Conservation (phyloP, 768 basidiomycete species). For the Tremella fuciformis region DNA sequence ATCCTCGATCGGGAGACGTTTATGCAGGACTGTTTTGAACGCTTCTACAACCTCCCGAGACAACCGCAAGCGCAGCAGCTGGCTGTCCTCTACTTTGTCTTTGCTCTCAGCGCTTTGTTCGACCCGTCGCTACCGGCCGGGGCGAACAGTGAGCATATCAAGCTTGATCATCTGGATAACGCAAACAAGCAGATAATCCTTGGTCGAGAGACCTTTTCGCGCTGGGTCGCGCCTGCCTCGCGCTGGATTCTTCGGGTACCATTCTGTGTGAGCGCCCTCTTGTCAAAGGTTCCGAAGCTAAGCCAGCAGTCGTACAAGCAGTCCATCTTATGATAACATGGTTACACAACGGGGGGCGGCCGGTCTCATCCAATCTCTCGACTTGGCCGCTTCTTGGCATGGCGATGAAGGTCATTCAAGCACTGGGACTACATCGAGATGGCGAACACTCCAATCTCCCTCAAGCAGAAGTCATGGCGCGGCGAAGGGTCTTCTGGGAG, state of each 20-base stretch:
- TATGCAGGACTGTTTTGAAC: conserved; percentile 9
- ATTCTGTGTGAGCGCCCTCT: conserved; percentile 12
- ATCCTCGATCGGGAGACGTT: conserved; percentile 15
- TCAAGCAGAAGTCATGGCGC: conserved; percentile 5
- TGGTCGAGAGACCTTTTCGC: conserved; percentile 20
- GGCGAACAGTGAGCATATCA: conserved; percentile 6
- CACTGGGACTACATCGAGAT: conserved; percentile 22
- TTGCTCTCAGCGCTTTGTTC: conserved; percentile 18
- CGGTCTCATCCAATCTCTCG: conserved; percentile 14
- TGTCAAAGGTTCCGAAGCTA: not conserved
- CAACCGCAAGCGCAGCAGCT: conserved; percentile 14
- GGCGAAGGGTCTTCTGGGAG: conserved; percentile 26
- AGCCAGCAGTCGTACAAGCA: conserved; percentile 18
- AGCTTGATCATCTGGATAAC: no score
- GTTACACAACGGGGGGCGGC: conserved; percentile 17
- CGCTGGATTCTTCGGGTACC: conserved; percentile 13
- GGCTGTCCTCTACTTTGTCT: conserved; percentile 13
- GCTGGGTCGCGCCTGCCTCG: conserved; percentile 17
- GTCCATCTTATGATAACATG: conserved; percentile 20
- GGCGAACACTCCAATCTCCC: conserved; percentile 15
- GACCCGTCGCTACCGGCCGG: conserved; percentile 12
- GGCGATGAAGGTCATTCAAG: conserved; percentile 20
- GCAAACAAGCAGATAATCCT: conserved; percentile 7
- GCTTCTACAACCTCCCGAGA: conserved; percentile 11
- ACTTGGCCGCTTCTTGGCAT: conserved; percentile 23